phyloP scores from a whole-genome alignment of 495 filamentous ascomycete genomes.

The Aspergillus coremiiformis region DNA sequence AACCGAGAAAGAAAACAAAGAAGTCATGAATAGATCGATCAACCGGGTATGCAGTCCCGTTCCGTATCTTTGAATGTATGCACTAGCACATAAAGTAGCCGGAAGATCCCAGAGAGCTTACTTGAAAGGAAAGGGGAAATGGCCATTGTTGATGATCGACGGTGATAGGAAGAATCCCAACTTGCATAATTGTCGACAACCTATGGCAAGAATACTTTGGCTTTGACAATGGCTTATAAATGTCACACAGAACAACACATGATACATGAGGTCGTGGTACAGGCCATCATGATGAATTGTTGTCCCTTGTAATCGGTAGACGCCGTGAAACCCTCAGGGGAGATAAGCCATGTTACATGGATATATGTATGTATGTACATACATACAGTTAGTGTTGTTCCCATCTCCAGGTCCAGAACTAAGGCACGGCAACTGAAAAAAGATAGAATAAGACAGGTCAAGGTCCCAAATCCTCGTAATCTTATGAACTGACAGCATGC shows the following conservation, averaged over 20 bases:
- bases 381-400: not conserved
- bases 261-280: not conserved
- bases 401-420: not conserved
- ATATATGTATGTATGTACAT: not conserved
- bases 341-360: not conserved
- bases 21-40: not conserved
- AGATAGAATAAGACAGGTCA: conserved; percentile 5
- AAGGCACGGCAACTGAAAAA: not conserved
- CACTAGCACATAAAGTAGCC: not conserved
- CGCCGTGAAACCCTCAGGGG: not conserved
- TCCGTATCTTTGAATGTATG: not conserved
- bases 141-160: not conserved
- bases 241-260: not conserved
- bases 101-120: not conserved
- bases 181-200: not conserved
- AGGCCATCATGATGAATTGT: not conserved
- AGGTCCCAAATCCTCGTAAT: not conserved
- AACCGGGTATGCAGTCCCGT: not conserved
- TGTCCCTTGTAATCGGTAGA: not conserved
- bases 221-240: not conserved
- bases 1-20: not conserved
- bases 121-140: not conserved
- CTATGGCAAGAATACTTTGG: not conserved
- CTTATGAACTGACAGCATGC: not conserved
- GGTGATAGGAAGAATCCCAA: not conserved